Evolutionary conservation across 2,329 filamentous ascomycete species (phyloP), one percentile per base, ranked within the genome.

Genomic region (Fusarium devonianum): DNA sequence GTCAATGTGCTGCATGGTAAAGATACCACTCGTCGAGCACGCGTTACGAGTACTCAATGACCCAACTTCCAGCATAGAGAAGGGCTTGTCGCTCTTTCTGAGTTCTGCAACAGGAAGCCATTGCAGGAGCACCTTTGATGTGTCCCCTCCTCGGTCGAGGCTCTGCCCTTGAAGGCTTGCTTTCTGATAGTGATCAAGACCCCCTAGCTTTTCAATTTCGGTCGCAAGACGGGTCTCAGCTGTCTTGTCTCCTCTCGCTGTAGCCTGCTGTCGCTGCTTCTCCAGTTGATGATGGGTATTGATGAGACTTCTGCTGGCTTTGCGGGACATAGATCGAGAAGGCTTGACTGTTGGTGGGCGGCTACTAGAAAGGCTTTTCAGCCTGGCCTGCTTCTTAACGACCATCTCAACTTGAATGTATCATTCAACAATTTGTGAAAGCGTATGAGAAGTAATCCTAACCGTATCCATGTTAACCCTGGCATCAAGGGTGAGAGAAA

Each of bases 21-120:
- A 89, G 32, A 82, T 68, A 6, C 78, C 78, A 53, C 87, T 88
- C 52, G 78, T 83, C 1, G 92, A 93, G 71, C 92, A 96, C 11
- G 88, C 88, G 69, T 99, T 99, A 28, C 82, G 81, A 3, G 86
- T 89, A 61, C 90, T 95, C 41, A 99, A 75, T 1, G 92, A 89
- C 7, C 94, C 94, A 38, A 99, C 86, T 72, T 99, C 94, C 6
- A 99, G 84, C 75, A 97, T 84, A 14, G 79, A 82, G 28, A 90
- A 70, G 4, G 66, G 64, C 7, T 49, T 49, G 10, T 45, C 17
- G 4, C 55, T 45, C 18, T 55, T 52, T 42, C 60, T 69, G 32
- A 73, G 58, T 4, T 67, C 61, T 9, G 50, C 25, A 13, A 66
- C 43, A 1, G 71, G 68, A 6, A 88, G 73, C 86, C 86, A 88